Conservation (phyloP, 169 alveolate species). For the Plasmodium ovale region DNA sequence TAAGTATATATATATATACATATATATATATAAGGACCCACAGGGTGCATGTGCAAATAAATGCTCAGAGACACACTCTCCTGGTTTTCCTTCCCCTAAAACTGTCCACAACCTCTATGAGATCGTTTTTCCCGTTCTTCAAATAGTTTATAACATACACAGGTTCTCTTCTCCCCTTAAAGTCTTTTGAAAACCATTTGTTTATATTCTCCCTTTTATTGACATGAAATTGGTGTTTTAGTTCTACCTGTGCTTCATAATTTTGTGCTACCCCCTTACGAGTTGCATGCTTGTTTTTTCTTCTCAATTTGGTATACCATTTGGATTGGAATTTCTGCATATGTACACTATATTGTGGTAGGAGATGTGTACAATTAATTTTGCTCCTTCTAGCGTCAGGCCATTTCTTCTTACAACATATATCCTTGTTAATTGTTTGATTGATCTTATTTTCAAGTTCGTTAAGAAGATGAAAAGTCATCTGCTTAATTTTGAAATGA, state of each 20-base stretch:
- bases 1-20: background rate
- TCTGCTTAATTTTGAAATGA: no score
- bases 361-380: no score
- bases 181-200: no score
- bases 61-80: background rate
- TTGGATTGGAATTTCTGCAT: background rate
- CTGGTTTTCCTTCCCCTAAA: conserved; percentile 17
- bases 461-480: no score
- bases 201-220: no score
- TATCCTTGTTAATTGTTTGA: background rate
- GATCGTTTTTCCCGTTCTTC: conserved; percentile 38
- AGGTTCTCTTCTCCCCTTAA: conserved; percentile 8
- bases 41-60: no score
- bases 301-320: background rate
- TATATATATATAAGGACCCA: background rate
- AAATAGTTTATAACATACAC: conserved; percentile 36
- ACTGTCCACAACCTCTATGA: conserved; percentile 31
- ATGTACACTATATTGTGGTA: no score
- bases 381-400: no score
- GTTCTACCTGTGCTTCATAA: background rate
- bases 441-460: conserved; percentile 2
- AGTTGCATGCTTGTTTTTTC: background rate
- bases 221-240: background rate
- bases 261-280: background rate
- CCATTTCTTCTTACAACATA: no score